A percentile compares a stretch with the other conserved stretches of the same genome.
Evolutionary conservation across 306 rosid genomes (phyloP).

Genomic region (Gastrolobium villosum): DNA sequence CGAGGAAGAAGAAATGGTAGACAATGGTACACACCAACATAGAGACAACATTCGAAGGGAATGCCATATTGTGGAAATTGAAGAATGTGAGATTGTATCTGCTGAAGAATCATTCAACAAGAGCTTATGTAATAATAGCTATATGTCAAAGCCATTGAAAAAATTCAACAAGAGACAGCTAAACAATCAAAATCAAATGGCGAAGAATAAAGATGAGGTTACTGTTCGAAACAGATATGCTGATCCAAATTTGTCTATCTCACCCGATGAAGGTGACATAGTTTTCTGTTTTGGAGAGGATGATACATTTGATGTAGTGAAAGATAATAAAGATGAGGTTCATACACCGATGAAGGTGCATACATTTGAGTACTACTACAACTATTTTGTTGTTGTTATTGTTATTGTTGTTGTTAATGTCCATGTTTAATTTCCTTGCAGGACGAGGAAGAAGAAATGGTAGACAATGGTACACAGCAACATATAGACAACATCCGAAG

Average conservation of each 20-base stretch:
- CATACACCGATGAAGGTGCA: too few species aligned
- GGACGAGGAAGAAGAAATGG: slow-evolving; percentile 49
- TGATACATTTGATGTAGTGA: slow-evolving; percentile 66
- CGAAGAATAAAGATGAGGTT: slow-evolving; percentile 34
- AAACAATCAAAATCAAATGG: slow-evolving; percentile 29
- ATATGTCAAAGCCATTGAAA: slow-evolving; percentile 19
- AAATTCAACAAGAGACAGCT: slow-evolving; percentile 22
- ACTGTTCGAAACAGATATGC: slow-evolving; percentile 44
- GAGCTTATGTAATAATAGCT: background rate
- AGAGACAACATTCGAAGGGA: slow-evolving; percentile 19
- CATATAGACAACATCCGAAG: slow-evolving; percentile 14
- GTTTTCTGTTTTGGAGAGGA: slow-evolving; percentile 71
- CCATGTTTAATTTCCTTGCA: slow-evolving; percentile 13
- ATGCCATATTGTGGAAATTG: slow-evolving; percentile 32
- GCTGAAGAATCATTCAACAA: slow-evolving; percentile 50
- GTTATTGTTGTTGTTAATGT: background rate
- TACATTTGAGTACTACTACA: background rate
- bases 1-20: slow-evolving; percentile 46
- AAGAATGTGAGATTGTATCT: slow-evolving; percentile 40
- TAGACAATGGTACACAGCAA: slow-evolving; percentile 34
- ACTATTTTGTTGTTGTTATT: background rate
- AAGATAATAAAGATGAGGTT: slow-evolving; percentile 49
- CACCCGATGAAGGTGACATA: slow-evolving; percentile 60
- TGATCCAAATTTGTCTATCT: slow-evolving; percentile 51
- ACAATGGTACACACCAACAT: slow-evolving; percentile 33